Base-by-base conservation (phyloP, 805 yeast genomes). In the Saccharomycopsis javanensis region DNA sequence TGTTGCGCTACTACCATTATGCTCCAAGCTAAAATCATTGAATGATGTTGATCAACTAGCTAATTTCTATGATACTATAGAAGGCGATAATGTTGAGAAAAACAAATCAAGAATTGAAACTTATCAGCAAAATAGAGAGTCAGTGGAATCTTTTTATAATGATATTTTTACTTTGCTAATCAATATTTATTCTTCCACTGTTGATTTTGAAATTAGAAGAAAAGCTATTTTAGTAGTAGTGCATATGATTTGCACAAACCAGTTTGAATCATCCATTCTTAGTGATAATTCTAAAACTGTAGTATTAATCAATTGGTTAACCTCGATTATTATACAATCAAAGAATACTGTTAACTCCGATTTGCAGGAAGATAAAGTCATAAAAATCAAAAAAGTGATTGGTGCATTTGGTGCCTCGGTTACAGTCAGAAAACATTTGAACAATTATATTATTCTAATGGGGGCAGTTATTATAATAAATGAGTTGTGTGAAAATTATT, bases 131-230 rank as follows among this genome's bases (percentile, higher is more conserved):
- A 63, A 68, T 10, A 63, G 60, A 1, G 65, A 61, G 3, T 65
- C 66, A 33, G 65, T 68, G 33, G 57, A 64, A 20, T 33, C 56
- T 1, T 80, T 85, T 65, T 71, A 78, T 5, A 70, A 70, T 50
- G 72, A 74, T 7, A 65, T 82, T 3, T 78, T 83, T 66, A 76
- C 80, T 0, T 62, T 83, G 3, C 64, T 88, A 55, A 67, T 86
- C 10, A 81, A 79, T 60, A 77, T 87, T 7, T 88, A 83, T 64
- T 82, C 86, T 35, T 82, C 92, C 1, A 78, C 92, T 0, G 84
- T 86, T 65, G 88, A 86, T 58, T 80, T 76, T 61, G 79, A 79
- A 15, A 74, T 86, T 6, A 77, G 94, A 62, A 75, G 82, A 55
- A 73, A 78, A 54, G 79, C 79, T 1, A 68, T 86, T 23, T 68